Conservation (phyloP, 2,329 filamentous ascomycete species). For the Colletotrichum caudatum region DNA sequence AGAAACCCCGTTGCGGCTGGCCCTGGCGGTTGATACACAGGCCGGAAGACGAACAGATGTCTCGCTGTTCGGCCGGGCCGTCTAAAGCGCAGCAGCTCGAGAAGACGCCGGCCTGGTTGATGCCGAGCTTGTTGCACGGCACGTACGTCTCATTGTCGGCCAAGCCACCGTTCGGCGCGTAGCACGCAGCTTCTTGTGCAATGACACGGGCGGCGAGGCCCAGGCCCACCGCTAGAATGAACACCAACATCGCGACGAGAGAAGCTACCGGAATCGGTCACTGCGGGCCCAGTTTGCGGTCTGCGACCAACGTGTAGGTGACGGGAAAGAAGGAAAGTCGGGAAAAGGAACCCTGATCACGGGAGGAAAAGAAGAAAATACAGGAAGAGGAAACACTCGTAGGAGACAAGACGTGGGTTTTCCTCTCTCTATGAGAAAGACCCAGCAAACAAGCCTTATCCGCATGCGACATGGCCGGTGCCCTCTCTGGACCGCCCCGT, state of each 20-base stretch:
- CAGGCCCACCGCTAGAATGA: slow-evolving; percentile 5
- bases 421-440: slow-evolving; percentile 19
- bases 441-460: slow-evolving; percentile 2
- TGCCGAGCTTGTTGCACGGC: slow-evolving; percentile 51
- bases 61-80: slow-evolving; percentile 43
- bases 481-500: neutral
- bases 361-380: neutral
- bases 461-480: slow-evolving; percentile 3
- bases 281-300: neutral
- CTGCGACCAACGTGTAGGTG: neutral
- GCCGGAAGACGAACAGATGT: slow-evolving; percentile 47
- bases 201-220: neutral
- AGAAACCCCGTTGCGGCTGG: slow-evolving; percentile 47
- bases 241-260: slow-evolving; percentile 9
- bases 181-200: slow-evolving; percentile 43
- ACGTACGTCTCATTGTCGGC: slow-evolving; percentile 48
- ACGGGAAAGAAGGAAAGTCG: neutral
- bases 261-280: neutral
- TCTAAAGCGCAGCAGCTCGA: slow-evolving; percentile 50
- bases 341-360: slow-evolving; percentile 14
- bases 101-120: slow-evolving; percentile 46
- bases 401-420: neutral
- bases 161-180: slow-evolving; percentile 47
- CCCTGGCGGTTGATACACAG: slow-evolving; percentile 46
- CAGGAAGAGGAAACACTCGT: neutral